Evolutionary conservation across 306 rosid genomes (phyloP), one percentile per base, ranked within the genome.

Genomic region (Fragaria ananassa): DNA sequence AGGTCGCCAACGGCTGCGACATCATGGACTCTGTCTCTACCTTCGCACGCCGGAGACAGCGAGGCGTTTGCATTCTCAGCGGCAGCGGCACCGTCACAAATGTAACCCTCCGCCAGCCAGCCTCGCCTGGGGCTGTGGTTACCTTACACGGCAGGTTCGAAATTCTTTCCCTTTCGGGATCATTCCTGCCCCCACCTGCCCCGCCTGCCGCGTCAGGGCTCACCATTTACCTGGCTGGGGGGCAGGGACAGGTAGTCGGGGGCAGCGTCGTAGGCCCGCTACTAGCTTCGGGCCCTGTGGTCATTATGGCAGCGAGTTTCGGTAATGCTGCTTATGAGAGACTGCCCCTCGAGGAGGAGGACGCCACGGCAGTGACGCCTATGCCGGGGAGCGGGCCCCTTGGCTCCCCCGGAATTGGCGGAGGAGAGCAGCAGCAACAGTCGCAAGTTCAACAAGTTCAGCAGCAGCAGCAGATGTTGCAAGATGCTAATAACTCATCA

Each of bases 241-340:
- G 97, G 18, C 99, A 92, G 76, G 99, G 99, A 0, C 99, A 92
- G 74, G 97, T 95, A 0, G 93, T 95, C 0, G 97, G 99, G 0
- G 99, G 99, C 0, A 86, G 90, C 23, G 96, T 95, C 35, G 97
- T 89, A 21, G 97, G 97, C 0, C 97, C 93, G 0, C 85, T 95
- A 37, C 4, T 92, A 35, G 93, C 97, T 0, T 84, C 97, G 0
- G 99, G 97, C 0, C 97, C 97, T 0, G 97, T 95, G 56, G 97
- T 95, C 3, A 88, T 95, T 63, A 92, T 92, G 93, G 91, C 96
- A 0, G 97, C 97, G 7, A 90, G 96, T 4, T 95, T 95, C 62
- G 99, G 97, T 34, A 95, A 95, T 86, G 97, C 99, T 2, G 99
- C 97, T 3, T 95, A 95, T 62, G 97, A 95, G 81, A 89, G 97